Base-by-base conservation (phyloP, 805 yeast species). In the Schwanniomyces sp. region DNA sequence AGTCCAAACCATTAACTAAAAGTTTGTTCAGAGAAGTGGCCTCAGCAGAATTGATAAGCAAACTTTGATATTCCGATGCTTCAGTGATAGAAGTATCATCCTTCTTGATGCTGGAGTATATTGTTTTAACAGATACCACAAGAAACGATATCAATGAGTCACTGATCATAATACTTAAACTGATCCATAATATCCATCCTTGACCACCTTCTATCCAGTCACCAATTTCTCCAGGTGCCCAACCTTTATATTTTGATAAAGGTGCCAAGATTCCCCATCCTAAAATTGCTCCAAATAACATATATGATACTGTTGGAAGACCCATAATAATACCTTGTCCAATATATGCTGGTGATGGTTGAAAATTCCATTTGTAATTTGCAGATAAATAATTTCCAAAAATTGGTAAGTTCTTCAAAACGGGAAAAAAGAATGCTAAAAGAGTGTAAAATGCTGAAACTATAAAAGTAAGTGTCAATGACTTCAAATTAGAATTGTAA, bases 291-390 rank as follows among this genome's bases (percentile, higher is more conserved):
- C 99, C 99, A 55, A 90, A 78, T 37, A 92, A 68, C 99, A 92
- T 92, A 52, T 91, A 87, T 8, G 89, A 76, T 0, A 91, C 95
- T 0, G 98, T 91, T 1, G 91, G 88, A 7, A 91, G 70, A 0
- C 99, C 99, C 99, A 92, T 92, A 48, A 92, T 92, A 36, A 94
- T 90, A 4, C 99, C 99, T 66, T 92, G 99, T 2, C 99, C 99
- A 30, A 94, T 79, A 62, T 92, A 92, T 0, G 98, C 98, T 0
- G 99, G 99, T 0, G 97, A 90, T 0, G 97, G 97, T 63, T 94
- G 96, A 50, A 94, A 79, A 49, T 86, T 84, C 94, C 97, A 88
- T 40, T 87, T 75, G 66, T 88, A 88, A 14, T 74, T 66, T 17
- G 68, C 58, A 0, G 96, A 87, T 16, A 89, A 67, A 40, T 61